phyloP scores from a whole-genome alignment of 2,329 filamentous ascomycete species.

The Talaromyces sp. region DNA sequence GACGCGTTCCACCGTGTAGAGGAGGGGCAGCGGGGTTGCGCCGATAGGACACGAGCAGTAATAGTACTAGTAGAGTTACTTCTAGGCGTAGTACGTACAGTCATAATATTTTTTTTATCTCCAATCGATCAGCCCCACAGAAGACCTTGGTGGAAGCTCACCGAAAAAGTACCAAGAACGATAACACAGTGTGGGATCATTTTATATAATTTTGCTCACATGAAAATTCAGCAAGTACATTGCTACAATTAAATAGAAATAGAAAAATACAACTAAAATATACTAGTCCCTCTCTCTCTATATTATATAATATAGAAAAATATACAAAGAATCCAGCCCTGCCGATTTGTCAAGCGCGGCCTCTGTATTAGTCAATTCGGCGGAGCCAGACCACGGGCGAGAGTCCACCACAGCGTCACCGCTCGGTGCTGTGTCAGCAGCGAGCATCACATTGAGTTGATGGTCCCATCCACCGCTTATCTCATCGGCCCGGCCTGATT shows the following conservation, averaged over 20 bases:
- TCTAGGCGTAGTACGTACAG: background rate
- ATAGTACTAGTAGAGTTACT: too few relatives aligned
- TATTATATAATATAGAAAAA: background rate
- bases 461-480: background rate
- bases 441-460: background rate
- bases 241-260: background rate
- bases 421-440: background rate
- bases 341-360: background rate
- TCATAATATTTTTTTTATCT: background rate
- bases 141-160: background rate
- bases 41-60: background rate
- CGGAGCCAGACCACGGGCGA: background rate
- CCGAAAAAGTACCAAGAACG: background rate
- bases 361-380: background rate
- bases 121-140: background rate
- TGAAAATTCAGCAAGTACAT: background rate
- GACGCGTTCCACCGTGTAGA: background rate
- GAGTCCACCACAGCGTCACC: background rate
- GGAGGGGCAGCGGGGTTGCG: background rate
- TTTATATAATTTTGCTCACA: background rate
- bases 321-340: background rate
- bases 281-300: too few relatives aligned
- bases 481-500: background rate
- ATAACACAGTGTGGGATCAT: background rate
- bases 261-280: background rate